phyloP scores from a whole-genome alignment of 2,329 filamentous ascomycete genomes.

The Myriosclerotinia duriaeana region DNA sequence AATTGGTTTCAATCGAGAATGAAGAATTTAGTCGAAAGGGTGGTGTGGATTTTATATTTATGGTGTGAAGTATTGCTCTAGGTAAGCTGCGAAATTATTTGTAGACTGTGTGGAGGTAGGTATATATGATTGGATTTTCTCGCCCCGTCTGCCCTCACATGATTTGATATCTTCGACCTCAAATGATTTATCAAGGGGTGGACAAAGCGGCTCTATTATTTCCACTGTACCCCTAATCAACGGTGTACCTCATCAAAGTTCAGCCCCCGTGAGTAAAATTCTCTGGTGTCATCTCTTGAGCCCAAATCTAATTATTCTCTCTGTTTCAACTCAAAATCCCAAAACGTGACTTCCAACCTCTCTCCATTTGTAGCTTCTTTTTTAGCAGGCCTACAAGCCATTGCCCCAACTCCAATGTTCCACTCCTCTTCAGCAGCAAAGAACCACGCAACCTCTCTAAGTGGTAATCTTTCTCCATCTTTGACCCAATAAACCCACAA shows the following conservation, averaged over 20 bases:
- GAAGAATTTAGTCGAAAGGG: too few relatives aligned
- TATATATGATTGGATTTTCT: too few relatives aligned
- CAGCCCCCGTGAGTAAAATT: too few relatives aligned
- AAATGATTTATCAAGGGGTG: background rate
- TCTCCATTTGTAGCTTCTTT: background rate
- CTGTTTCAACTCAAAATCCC: slow-evolving; percentile 9
- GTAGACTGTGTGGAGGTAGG: too few relatives aligned
- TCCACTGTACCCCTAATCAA: too few relatives aligned
- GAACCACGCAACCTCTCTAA: slow-evolving; percentile 21
- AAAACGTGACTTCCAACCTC: slow-evolving; percentile 13
- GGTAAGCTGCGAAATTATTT: too few relatives aligned
- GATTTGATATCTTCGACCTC: background rate
- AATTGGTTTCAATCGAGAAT: too few relatives aligned
- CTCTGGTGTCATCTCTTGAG: background rate
- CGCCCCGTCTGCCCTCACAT: too few relatives aligned
- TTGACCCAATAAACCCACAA: slow-evolving; percentile 22
- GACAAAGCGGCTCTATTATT: background rate
- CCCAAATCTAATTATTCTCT: background rate
- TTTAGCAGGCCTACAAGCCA: slow-evolving; percentile 20
- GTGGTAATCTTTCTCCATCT: slow-evolving; percentile 7
- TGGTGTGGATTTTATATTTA: too few relatives aligned
- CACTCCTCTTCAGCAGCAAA: slow-evolving; percentile 18
- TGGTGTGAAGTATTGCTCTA: too few relatives aligned
- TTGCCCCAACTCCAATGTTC: background rate
- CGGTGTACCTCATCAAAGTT: background rate